Percentiles rank a stretch among this genome's conserved stretches.
These are phyloP conservation scores for Aspergillus ochraceus DNA, from an alignment of 2,329 filamentous ascomycete species.

Conservation along the genomic window DNA sequence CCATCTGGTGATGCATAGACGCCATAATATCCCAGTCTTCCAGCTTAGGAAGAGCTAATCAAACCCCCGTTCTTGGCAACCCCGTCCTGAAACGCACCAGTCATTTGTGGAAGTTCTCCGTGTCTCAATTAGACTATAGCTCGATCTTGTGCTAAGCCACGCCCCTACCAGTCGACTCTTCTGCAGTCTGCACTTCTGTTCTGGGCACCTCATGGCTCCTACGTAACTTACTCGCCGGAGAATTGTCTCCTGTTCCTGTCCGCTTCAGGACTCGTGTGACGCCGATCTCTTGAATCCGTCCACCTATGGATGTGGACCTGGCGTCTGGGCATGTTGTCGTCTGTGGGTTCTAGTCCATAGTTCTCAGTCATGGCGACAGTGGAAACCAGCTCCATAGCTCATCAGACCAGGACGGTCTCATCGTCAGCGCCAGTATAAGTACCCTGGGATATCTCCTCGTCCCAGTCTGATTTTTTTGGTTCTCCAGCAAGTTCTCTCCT, in stretches of 20 bases:
- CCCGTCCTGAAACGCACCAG: slow-evolving; percentile 7
- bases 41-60: not conserved
- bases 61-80: slow-evolving; percentile 8
- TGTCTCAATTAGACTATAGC: slow-evolving; percentile 5
- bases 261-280: not conserved
- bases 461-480: not conserved
- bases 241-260: not conserved
- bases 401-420: not conserved
- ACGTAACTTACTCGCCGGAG: not conserved
- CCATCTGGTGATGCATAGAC: not conserved
- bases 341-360: not conserved
- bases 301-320: not conserved
- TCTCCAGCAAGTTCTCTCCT: slow-evolving; percentile 1
- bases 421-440: not conserved
- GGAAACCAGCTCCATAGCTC: not conserved
- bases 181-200: not conserved
- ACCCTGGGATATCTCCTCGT: not conserved
- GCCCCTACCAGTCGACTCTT: not conserved
- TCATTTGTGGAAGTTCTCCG: slow-evolving; percentile 2
- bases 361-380: not conserved
- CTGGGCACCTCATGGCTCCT: not conserved
- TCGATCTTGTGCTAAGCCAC: not conserved
- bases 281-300: not conserved
- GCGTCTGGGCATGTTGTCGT: not conserved
- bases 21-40: not conserved